Conservation (phyloP, 306 rosid species). For the Trifolium fragiferum region DNA sequence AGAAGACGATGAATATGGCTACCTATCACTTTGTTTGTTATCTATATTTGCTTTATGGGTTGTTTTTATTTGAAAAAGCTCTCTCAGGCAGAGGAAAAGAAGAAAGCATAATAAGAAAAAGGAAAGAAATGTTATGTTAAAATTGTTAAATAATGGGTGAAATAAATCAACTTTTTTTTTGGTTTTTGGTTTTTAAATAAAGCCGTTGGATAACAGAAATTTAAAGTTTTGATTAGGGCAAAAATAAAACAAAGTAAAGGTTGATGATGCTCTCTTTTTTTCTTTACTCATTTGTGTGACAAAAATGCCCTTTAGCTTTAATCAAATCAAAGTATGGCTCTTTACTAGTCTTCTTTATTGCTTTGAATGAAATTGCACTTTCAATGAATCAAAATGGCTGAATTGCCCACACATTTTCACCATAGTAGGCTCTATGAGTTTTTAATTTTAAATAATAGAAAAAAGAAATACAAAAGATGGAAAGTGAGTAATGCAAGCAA, state of each 20-base stretch:
- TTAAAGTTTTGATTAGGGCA: constrained; percentile 67
- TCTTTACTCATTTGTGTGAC: constrained; percentile 60
- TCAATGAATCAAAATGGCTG: constrained; percentile 63
- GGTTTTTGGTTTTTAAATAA: constrained; percentile 32
- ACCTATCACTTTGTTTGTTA: constrained; percentile 23
- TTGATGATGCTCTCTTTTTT: constrained; percentile 51
- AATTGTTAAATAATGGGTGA: constrained; percentile 33
- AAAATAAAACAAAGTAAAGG: constrained; percentile 52
- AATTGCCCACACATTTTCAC: constrained; percentile 49
- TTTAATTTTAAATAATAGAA: not conserved
- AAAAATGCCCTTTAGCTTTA: constrained; percentile 88
- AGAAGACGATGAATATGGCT: constrained; percentile 54
- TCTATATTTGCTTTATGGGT: constrained; percentile 52
- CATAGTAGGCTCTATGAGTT: constrained; percentile 3
- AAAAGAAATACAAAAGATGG: constrained; percentile 19
- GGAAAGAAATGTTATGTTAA: constrained; percentile 42
- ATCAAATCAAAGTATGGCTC: constrained; percentile 65
- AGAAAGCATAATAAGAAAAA: constrained; percentile 40
- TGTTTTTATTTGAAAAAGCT: constrained; percentile 62
- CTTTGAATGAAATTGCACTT: constrained; percentile 71
- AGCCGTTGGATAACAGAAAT: constrained; percentile 82
- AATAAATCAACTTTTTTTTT: not conserved
- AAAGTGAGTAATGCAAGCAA: constrained; percentile 35
- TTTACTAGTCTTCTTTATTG: constrained; percentile 64
- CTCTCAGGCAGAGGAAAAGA: constrained; percentile 42